A percentile compares a stretch with the other conserved stretches of the same genome.
Evolutionary conservation across 2,329 filamentous ascomycete species (phyloP).

Genomic region (Aschersonia sp.): DNA sequence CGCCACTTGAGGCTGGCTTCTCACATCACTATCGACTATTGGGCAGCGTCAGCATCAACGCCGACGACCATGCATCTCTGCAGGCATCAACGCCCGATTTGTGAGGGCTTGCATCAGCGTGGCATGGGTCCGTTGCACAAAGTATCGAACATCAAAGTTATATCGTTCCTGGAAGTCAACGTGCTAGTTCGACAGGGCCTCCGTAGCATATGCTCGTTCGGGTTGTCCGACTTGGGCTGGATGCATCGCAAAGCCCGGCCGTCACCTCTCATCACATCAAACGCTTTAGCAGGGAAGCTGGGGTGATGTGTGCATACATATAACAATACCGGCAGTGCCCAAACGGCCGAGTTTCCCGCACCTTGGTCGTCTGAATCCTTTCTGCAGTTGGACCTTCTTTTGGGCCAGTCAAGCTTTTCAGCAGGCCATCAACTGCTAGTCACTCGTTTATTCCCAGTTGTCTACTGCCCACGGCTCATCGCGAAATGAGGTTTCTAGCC

Average conservation of each 20-base stretch:
- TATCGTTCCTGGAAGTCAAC: not conserved
- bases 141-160: not conserved
- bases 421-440: slow-evolving; percentile 2
- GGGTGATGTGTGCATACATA: not conserved
- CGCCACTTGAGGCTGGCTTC: too few relatives aligned
- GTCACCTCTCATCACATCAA: not conserved
- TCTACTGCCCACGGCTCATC: not conserved
- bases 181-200: not conserved
- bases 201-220: not conserved
- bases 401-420: not conserved
- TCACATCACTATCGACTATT: too few relatives aligned
- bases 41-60: not conserved
- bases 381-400: not conserved
- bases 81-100: not conserved
- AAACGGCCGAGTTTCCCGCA: too few relatives aligned
- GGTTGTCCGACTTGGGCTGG: not conserved
- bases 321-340: not conserved
- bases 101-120: not conserved
- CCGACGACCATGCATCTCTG: too few relatives aligned
- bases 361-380: not conserved
- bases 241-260: not conserved
- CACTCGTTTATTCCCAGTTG: slow-evolving; percentile 1
- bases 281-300: not conserved
- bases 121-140: not conserved
- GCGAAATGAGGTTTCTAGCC: slow-evolving; percentile 2